A percentile compares a stretch with the other conserved stretches of the same genome.
These are phyloP conservation scores for Penicillium egyptiacum DNA, from an alignment of 495 filamentous ascomycete species.

Conservation along the genomic window DNA sequence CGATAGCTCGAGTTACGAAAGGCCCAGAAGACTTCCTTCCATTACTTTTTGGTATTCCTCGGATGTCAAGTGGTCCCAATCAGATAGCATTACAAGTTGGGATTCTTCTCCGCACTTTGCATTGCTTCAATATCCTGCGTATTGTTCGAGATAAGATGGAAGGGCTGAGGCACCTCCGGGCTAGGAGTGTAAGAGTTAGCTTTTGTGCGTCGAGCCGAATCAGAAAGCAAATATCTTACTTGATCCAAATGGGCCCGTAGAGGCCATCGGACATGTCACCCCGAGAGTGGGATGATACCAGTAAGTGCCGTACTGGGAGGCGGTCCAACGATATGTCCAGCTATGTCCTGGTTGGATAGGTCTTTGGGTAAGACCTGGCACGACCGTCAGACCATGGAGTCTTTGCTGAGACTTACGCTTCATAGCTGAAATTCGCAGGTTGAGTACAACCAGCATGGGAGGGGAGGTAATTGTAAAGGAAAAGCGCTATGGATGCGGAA, in stretches of 20 bases:
- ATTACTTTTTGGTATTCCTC: conserved; percentile 41
- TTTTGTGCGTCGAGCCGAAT: not conserved
- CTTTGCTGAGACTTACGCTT: too few species aligned
- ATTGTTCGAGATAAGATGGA: conserved; percentile 46
- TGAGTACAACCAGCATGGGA: too few species aligned
- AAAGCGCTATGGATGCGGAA: too few species aligned
- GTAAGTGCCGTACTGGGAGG: conserved; percentile 29
- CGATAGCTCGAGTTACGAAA: conserved; percentile 30
- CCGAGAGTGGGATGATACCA: conserved; percentile 49
- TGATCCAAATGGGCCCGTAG: conserved; percentile 51
- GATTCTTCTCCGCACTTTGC: conserved; percentile 43
- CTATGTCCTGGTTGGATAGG: conserved; percentile 46
- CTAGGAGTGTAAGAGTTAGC: conserved; percentile 31
- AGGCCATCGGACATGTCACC: conserved; percentile 53
- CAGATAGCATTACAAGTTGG: conserved; percentile 50
- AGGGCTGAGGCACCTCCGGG: conserved; percentile 38
- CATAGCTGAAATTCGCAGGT: too few species aligned
- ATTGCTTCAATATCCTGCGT: conserved; percentile 44
- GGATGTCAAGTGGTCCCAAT: conserved; percentile 54
- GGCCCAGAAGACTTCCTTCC: conserved; percentile 35
- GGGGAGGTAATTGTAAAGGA: too few species aligned
- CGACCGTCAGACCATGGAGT: conserved; percentile 52
- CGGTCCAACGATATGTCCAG: conserved; percentile 49
- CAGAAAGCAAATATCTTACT: conserved; percentile 12
- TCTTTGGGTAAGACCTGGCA: conserved; percentile 47